Percentiles rank a stretch among this genome's conserved stretches.
These are phyloP conservation scores for Arxiozyma bovina DNA, from an alignment of 1,139 yeast species.

Conservation along the genomic window DNA sequence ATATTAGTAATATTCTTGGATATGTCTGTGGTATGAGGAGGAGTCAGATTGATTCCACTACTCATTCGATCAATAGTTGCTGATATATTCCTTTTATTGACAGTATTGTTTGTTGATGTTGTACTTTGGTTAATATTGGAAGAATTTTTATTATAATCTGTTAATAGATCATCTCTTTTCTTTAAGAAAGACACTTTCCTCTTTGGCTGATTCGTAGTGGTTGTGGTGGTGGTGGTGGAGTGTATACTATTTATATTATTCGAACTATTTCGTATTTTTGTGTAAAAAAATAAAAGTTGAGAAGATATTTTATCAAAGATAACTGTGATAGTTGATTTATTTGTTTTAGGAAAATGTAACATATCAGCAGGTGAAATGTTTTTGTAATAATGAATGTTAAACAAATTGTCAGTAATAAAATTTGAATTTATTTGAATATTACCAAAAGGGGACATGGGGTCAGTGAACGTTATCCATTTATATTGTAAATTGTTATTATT, in stretches of 20 bases:
- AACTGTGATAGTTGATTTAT: constrained; percentile 19
- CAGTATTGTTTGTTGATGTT: not conserved
- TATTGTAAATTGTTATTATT: constrained; percentile 11
- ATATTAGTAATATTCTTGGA: constrained; percentile 3
- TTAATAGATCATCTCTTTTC: constrained; percentile 11
- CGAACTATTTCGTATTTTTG: constrained; percentile 13
- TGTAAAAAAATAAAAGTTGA: constrained; percentile 23
- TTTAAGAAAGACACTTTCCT: constrained; percentile 19
- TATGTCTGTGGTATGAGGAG: constrained; percentile 5
- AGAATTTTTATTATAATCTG: not conserved
- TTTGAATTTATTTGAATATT: constrained; percentile 18
- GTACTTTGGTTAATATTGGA: not conserved
- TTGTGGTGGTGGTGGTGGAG: constrained; percentile 2
- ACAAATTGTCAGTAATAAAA: constrained; percentile 1
- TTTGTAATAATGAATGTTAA: constrained; percentile 6
- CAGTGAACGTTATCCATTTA: constrained; percentile 27
- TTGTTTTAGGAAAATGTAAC: constrained; percentile 20
- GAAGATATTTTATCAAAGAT: constrained; percentile 14
- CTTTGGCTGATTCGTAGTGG: constrained; percentile 7
- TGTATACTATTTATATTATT: constrained; percentile 2
- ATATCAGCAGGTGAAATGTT: constrained; percentile 11
- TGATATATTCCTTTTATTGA: constrained; percentile 11
- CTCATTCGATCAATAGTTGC: constrained; percentile 27
- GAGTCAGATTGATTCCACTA: constrained; percentile 3
- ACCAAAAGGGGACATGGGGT: constrained; percentile 30